These are phyloP conservation scores for Hemileia vastatrix DNA, from an alignment of 1,284 basidiomycete species.

Conservation along the genomic window DNA sequence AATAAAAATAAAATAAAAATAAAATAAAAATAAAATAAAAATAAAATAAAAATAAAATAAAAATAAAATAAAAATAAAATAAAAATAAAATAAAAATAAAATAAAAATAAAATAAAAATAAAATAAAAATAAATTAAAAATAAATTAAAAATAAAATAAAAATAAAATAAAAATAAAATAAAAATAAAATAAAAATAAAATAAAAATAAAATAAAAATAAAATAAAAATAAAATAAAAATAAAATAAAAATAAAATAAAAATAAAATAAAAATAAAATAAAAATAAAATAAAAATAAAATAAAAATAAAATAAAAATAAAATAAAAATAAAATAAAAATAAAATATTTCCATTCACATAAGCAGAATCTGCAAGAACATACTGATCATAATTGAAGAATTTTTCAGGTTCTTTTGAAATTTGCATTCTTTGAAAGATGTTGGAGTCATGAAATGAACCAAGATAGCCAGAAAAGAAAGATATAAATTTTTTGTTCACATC, in stretches of 20 bases:
- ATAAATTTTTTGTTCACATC: no score
- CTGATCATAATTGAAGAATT: no score
- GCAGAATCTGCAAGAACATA: no score
- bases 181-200: not conserved
- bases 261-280: not conserved
- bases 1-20: not conserved
- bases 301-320: not conserved
- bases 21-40: not conserved
- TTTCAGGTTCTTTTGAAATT: no score
- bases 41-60: not conserved
- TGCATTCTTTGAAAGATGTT: no score
- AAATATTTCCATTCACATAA: no score
- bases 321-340: not conserved
- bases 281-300: not conserved
- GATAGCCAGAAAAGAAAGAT: no score
- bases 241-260: not conserved
- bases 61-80: not conserved
- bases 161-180: not conserved
- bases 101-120: not conserved
- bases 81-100: not conserved
- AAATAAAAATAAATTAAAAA: not conserved
- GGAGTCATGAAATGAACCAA: no score
- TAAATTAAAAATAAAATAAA: not conserved
- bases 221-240: not conserved
- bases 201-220: not conserved